phyloP scores from a whole-genome alignment of 257 asterid species.

The Thymus mandschuricus region DNA sequence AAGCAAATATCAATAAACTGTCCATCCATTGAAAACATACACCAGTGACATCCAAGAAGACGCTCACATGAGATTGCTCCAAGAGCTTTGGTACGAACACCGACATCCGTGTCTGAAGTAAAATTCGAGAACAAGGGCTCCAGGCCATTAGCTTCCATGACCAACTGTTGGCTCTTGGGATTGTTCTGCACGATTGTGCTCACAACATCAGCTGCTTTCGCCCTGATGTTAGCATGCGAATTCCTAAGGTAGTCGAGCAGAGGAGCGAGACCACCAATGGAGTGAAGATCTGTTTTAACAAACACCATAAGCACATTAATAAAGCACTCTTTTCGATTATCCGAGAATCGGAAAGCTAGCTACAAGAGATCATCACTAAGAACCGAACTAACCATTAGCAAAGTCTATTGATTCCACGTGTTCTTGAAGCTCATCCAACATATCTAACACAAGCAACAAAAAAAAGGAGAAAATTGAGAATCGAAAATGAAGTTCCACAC shows the following conservation, averaged over 20 bases:
- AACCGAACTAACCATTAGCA: conserved; percentile 91
- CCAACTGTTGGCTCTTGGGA: conserved; percentile 81
- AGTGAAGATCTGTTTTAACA: conserved; percentile 62
- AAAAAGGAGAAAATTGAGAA: not conserved
- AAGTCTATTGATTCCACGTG: conserved; percentile 91
- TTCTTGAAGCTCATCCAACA: conserved; percentile 94
- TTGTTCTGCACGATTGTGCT: conserved; percentile 93
- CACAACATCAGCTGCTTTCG: conserved; percentile 95
- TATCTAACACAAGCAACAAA: conserved; percentile 45
- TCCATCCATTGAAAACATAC: not conserved
- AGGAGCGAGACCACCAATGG: conserved; percentile 88
- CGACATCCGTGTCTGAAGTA: conserved; percentile 76
- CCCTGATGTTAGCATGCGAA: conserved; percentile 78
- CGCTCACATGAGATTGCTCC: conserved; percentile 88
- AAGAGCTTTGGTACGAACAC: conserved; percentile 78
- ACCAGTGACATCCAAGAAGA: not conserved
- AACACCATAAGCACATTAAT: conserved; percentile 7
- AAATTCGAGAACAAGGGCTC: conserved; percentile 73
- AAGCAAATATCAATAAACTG: conserved; percentile 19
- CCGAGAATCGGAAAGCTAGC: not conserved
- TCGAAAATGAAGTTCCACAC: not conserved
- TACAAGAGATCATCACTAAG: not conserved
- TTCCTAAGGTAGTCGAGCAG: conserved; percentile 70
- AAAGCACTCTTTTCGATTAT: not conserved
- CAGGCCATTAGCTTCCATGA: conserved; percentile 86